Conservation (phyloP, 2,329 filamentous ascomycete genomes). For the Leptographium lundbergii region DNA sequence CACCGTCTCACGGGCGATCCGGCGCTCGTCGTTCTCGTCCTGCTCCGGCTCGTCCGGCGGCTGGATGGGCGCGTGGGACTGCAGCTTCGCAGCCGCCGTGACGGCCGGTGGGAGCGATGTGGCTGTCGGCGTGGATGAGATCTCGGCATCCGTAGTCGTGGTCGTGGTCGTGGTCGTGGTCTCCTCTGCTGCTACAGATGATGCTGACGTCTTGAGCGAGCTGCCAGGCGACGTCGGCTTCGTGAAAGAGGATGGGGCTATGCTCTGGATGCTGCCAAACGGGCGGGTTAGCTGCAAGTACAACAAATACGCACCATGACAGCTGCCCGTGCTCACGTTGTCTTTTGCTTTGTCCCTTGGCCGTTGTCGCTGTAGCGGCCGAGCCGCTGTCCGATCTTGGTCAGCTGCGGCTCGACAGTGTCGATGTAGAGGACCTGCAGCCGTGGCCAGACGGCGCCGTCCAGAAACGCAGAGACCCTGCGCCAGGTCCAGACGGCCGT, state of each 20-base stretch:
- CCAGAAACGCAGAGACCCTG: slow-evolving; percentile 56
- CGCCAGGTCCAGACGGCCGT: slow-evolving; percentile 59
- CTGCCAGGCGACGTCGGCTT: slow-evolving; percentile 19
- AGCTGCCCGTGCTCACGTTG: background rate
- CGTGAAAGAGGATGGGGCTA: slow-evolving; percentile 23
- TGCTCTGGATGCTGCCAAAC: background rate
- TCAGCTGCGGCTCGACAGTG: slow-evolving; percentile 89
- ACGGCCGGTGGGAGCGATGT: slow-evolving; percentile 11
- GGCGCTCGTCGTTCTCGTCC: slow-evolving; percentile 42
- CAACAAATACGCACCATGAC: background rate
- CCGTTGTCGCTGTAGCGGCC: slow-evolving; percentile 54
- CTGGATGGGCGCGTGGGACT: slow-evolving; percentile 20
- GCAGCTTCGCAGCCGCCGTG: slow-evolving; percentile 8
- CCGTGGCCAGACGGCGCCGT: slow-evolving; percentile 69
- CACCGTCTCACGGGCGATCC: slow-evolving; percentile 53
- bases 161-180: slow-evolving; percentile 7
- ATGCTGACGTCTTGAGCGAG: slow-evolving; percentile 12
- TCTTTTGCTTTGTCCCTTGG: background rate
- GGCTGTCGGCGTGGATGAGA: slow-evolving; percentile 16
- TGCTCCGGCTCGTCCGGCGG: slow-evolving; percentile 32
- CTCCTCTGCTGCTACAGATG: slow-evolving; percentile 10
- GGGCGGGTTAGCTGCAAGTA: background rate
- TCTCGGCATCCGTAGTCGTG: slow-evolving; percentile 17
- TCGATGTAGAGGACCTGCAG: slow-evolving; percentile 70
- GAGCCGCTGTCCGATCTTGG: slow-evolving; percentile 81